Evolutionary conservation across 1,284 basidiomycete species (phyloP).

Genomic region (Fomitopsis schrenkii): DNA sequence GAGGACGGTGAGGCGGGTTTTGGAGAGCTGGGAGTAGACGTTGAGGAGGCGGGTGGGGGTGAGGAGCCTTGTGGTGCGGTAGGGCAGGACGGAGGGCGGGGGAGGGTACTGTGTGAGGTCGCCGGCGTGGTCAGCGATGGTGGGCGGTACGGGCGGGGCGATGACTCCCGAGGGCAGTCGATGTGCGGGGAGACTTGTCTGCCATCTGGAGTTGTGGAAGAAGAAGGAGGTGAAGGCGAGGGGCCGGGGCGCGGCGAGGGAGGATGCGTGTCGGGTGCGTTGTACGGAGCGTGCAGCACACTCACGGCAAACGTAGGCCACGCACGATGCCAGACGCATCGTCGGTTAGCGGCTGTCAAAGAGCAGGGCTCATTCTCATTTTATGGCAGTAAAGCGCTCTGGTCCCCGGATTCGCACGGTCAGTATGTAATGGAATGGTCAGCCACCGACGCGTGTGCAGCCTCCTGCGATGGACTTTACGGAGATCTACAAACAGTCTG

Average conservation of each 20-base stretch:
- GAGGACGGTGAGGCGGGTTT: slow-evolving; percentile 84
- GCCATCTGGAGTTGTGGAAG: slow-evolving; percentile 52
- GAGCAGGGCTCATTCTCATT: too few species aligned
- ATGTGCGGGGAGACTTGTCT: background rate
- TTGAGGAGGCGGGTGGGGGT: slow-evolving; percentile 56
- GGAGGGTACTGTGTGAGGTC: slow-evolving; percentile 12
- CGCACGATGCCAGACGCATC: background rate
- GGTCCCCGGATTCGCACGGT: too few species aligned
- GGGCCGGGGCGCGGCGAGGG: slow-evolving; percentile 20
- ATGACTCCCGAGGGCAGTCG: slow-evolving; percentile 6
- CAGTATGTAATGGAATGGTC: too few species aligned
- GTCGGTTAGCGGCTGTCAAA: too few species aligned
- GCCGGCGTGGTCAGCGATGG: slow-evolving; percentile 6
- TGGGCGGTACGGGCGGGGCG: background rate
- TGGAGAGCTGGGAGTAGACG: slow-evolving; percentile 83
- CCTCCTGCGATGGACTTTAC: slow-evolving; percentile 57
- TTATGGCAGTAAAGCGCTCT: too few species aligned
- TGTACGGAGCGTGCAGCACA: slow-evolving; percentile 12
- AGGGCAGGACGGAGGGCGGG: slow-evolving; percentile 14
- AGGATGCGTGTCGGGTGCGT: slow-evolving; percentile 14
- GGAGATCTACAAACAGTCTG: slow-evolving; percentile 73
- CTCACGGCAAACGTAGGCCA: slow-evolving; percentile 15
- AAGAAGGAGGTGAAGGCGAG: slow-evolving; percentile 52
- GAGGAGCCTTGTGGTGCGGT: slow-evolving; percentile 30
- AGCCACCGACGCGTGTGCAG: background rate